Conservation (phyloP, 1,284 basidiomycete species). For the Anthracocystis walkeri region DNA sequence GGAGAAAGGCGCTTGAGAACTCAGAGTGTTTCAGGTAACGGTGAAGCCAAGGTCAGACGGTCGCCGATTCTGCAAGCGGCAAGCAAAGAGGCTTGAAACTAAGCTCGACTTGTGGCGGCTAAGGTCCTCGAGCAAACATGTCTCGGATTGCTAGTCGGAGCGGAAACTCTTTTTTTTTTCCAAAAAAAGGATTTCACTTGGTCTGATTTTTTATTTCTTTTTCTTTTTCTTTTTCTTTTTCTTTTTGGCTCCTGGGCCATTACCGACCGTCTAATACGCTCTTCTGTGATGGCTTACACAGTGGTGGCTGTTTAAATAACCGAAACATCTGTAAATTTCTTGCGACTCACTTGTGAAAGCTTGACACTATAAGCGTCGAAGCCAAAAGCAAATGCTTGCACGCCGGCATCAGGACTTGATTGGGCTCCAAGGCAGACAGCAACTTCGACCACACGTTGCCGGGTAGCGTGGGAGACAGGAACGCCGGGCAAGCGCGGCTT, state of each 20-base stretch:
- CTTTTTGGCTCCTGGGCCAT: neutral
- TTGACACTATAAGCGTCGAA: too few species aligned
- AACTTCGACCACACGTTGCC: too few species aligned
- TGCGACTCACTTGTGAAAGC: too few species aligned
- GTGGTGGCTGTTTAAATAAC: too few species aligned
- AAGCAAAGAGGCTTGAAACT: neutral
- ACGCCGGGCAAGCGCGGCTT: too few species aligned
- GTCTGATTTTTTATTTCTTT: neutral
- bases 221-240: neutral
- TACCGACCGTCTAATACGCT: too few species aligned
- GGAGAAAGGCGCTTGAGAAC: constrained; percentile 6
- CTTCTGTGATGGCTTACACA: too few species aligned
- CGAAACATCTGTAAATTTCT: too few species aligned
- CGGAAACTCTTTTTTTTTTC: constrained; percentile 4
- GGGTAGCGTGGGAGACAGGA: too few species aligned
- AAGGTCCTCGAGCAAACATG: neutral
- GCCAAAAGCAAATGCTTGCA: neutral
- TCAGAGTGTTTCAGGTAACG: constrained; percentile 11
- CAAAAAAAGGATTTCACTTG: neutral
- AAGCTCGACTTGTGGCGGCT: constrained; percentile 5
- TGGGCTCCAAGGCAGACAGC: too few species aligned
- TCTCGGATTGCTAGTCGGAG: constrained; percentile 22
- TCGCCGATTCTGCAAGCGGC: constrained; percentile 17
- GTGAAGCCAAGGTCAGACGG: constrained; percentile 3
- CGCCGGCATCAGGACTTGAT: too few species aligned